Conservation (phyloP, 495 filamentous ascomycete species). For the Penicillium samsonianum region DNA sequence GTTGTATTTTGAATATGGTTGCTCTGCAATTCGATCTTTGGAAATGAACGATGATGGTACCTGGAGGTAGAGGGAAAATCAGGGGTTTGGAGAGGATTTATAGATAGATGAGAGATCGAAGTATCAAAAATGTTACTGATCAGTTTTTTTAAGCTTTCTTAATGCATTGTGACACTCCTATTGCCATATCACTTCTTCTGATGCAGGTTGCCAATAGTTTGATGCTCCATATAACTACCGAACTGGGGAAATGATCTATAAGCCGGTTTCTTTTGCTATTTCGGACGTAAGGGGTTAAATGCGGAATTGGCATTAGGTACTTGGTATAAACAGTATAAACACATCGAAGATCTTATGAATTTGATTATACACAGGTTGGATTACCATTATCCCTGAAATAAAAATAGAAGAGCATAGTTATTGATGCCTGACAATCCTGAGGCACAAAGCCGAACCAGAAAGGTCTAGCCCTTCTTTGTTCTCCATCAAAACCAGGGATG, state of each 20-base stretch:
- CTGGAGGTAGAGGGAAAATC: neutral
- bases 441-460: conserved; percentile 6
- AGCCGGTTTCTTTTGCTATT: too few species aligned
- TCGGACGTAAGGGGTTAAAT: too few species aligned
- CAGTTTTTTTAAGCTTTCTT: too few species aligned
- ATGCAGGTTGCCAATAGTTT: neutral
- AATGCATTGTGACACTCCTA: too few species aligned
- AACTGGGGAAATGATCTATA: too few species aligned
- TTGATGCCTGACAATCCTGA: conserved; percentile 11
- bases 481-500: conserved; percentile 33
- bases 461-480: conserved; percentile 27
- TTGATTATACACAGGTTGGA: too few species aligned
- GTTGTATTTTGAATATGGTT: neutral
- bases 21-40: neutral
- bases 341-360: too few species aligned
- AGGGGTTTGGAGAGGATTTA: too few species aligned
- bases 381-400: neutral
- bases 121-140: too few species aligned
- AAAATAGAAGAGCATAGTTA: neutral
- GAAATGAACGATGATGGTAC: neutral
- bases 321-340: too few species aligned
- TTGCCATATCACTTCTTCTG: neutral
- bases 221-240: neutral
- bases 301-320: too few species aligned
- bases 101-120: too few species aligned